phyloP scores from a whole-genome alignment of 2,329 filamentous ascomycete species.

The Chrysosporium queenslandicum region DNA sequence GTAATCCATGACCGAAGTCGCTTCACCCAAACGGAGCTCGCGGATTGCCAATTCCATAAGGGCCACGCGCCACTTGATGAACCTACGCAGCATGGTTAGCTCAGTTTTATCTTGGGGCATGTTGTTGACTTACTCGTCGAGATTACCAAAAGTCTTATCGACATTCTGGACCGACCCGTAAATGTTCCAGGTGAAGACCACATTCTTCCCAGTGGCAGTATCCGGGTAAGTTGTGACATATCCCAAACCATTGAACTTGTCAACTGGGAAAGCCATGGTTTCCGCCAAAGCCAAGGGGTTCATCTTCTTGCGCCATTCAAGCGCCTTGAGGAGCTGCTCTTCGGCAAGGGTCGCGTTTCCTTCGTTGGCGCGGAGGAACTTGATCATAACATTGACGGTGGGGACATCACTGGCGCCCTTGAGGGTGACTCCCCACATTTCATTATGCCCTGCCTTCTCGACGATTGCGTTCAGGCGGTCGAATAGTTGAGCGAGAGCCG shows the following conservation, averaged over 20 bases:
- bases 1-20: conserved; percentile 58
- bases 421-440: conserved; percentile 81
- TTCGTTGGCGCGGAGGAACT: conserved; percentile 85
- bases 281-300: conserved; percentile 59
- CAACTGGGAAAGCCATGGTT: conserved; percentile 51
- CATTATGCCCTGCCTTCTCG: conserved; percentile 50
- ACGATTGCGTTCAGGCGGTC: conserved; percentile 50
- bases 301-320: conserved; percentile 72
- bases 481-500: conserved; percentile 47
- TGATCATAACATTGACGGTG: conserved; percentile 76
- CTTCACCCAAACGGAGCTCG: conserved; percentile 59
- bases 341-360: conserved; percentile 63
- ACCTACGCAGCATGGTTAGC: conserved; percentile 44
- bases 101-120: not conserved
- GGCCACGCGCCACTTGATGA: conserved; percentile 79
- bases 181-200: conserved; percentile 81
- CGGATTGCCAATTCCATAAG: conserved; percentile 80
- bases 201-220: conserved; percentile 36
- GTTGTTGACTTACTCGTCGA: conserved; percentile 58
- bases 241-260: conserved; percentile 67
- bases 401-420: conserved; percentile 49
- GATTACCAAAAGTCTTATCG: conserved; percentile 67
- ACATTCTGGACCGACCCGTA: conserved; percentile 80
- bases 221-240: conserved; percentile 65
- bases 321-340: conserved; percentile 65